These are phyloP conservation scores for Triticum aestivum DNA, from an alignment of 176 grass and related monocot genomes.

Conservation along the genomic window DNA sequence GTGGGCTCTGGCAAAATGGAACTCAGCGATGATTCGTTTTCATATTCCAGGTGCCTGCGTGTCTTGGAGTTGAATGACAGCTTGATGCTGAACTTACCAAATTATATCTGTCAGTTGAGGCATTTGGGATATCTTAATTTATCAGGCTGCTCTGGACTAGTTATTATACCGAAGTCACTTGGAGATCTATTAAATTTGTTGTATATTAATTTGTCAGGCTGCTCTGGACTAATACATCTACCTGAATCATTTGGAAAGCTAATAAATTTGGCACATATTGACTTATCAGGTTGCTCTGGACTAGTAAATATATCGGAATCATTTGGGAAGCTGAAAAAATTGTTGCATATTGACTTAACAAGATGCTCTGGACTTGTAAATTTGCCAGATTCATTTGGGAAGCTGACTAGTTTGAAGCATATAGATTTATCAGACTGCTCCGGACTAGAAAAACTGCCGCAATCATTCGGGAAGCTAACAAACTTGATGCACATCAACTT, in stretches of 20 bases:
- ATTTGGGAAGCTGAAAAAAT: background rate
- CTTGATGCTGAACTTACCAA: background rate
- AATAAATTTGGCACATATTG: background rate
- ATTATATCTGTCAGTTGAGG: background rate
- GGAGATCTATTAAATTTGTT: background rate
- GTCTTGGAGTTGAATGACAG: background rate
- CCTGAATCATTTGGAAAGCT: background rate
- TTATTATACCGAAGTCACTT: background rate
- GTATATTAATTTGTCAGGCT: background rate
- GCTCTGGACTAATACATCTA: background rate
- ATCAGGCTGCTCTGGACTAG: background rate
- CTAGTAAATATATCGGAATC: background rate
- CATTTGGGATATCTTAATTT: background rate
- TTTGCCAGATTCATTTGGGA: background rate
- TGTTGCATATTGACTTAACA: background rate
- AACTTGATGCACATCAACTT: background rate
- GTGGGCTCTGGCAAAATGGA: background rate
- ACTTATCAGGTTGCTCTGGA: background rate
- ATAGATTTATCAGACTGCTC: background rate
- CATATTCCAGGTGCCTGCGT: background rate
- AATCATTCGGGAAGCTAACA: background rate
- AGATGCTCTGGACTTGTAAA: background rate
- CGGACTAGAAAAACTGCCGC: background rate
- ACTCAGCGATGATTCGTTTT: background rate
- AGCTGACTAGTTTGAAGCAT: background rate